Conservation (phyloP, 1,284 basidiomycete species). For the Takashimella koratensis region DNA sequence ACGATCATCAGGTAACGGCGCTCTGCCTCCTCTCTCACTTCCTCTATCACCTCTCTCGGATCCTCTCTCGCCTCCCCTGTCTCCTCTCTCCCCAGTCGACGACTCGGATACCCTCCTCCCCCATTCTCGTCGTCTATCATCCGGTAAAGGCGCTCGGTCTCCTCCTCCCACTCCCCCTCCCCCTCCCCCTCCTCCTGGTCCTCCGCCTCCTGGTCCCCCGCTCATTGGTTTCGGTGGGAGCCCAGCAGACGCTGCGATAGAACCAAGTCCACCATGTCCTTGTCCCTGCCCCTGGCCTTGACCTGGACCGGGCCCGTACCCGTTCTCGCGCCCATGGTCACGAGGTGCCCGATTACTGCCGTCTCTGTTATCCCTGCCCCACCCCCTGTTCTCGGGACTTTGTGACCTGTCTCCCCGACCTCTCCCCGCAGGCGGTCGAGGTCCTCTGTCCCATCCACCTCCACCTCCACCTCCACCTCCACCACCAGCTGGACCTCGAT, state of each 20-base stretch:
- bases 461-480: background rate
- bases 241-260: no score
- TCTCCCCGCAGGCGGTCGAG: no score
- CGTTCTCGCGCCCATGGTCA: background rate
- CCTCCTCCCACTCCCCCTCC: background rate
- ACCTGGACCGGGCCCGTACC: background rate
- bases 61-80: background rate
- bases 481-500: background rate
- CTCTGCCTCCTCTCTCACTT: conserved; percentile 5
- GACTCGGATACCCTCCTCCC: background rate
- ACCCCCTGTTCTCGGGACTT: background rate
- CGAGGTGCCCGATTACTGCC: no score
- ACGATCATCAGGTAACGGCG: conserved; percentile 1
- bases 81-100: conserved; percentile 1
- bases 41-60: background rate
- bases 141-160: background rate
- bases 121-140: background rate
- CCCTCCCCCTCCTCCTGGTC: no score
- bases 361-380: background rate
- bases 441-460: background rate
- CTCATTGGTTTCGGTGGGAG: no score
- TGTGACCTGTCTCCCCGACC: background rate
- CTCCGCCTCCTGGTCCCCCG: no score
- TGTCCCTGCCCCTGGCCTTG: background rate
- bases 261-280: conserved; percentile 3